A percentile compares a stretch with the other conserved stretches of the same genome.
Evolutionary conservation across 1,139 yeast species (phyloP).

Genomic region (Pichia sp.): DNA sequence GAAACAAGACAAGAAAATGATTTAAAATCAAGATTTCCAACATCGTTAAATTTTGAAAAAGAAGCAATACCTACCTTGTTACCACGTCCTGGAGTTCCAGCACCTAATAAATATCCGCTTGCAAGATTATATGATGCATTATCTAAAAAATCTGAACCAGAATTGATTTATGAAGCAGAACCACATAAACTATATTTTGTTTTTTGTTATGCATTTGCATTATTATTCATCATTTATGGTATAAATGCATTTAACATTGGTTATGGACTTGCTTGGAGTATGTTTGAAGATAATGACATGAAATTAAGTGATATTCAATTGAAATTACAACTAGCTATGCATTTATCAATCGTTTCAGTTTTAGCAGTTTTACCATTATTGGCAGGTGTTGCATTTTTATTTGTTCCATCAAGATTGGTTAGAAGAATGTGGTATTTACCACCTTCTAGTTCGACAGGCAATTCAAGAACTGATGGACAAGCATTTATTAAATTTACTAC

Average conservation of each 20-base stretch:
- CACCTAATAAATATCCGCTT: slow-evolving; percentile 52
- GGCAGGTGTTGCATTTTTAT: slow-evolving; percentile 38
- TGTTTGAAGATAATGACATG: slow-evolving; percentile 53
- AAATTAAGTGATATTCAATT: slow-evolving; percentile 31
- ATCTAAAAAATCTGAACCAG: slow-evolving; percentile 54
- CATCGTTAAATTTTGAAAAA: slow-evolving; percentile 54
- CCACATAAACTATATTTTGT: slow-evolving; percentile 73
- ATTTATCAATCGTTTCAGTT: slow-evolving; percentile 38
- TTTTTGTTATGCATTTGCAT: slow-evolving; percentile 61
- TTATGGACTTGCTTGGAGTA: slow-evolving; percentile 45
- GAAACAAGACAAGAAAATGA: slow-evolving; percentile 47
- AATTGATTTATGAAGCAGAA: slow-evolving; percentile 75
- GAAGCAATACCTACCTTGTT: slow-evolving; percentile 63
- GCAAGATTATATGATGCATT: slow-evolving; percentile 60
- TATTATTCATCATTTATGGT: slow-evolving; percentile 63
- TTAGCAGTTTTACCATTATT: slow-evolving; percentile 38
- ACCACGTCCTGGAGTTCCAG: slow-evolving; percentile 73
- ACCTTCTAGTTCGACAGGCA: slow-evolving; percentile 12
- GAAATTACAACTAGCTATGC: slow-evolving; percentile 22
- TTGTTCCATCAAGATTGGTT: slow-evolving; percentile 60
- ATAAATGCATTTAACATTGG: slow-evolving; percentile 55
- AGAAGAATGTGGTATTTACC: slow-evolving; percentile 77
- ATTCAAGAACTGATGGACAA: slow-evolving; percentile 31
- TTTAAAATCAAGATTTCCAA: slow-evolving; percentile 47
- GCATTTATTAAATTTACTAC: slow-evolving; percentile 56